Evolutionary conservation across 2,329 filamentous ascomycete species (phyloP).

Genomic region (Neodidymelliopsis sp.): DNA sequence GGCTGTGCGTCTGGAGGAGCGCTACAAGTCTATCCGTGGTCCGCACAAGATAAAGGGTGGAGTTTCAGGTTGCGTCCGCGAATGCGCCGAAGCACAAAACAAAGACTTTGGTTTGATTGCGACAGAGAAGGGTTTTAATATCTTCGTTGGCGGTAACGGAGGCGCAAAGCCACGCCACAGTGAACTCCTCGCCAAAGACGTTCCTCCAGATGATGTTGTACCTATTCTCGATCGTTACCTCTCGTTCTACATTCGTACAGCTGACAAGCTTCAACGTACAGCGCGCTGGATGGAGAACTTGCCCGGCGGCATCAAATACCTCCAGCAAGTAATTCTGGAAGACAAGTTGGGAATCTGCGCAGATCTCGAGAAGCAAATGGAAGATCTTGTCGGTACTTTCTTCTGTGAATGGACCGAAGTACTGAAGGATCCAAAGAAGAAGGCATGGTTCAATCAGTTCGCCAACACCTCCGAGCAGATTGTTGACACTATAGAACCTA

Average conservation of each 20-base stretch:
- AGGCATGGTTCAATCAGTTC: constrained; percentile 80
- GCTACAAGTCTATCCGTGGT: constrained; percentile 88
- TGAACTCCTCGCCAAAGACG: constrained; percentile 85
- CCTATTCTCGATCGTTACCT: constrained; percentile 87
- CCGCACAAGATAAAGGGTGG: constrained; percentile 93
- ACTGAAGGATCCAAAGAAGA: constrained; percentile 71
- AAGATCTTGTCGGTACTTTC: constrained; percentile 80
- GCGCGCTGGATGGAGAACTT: constrained; percentile 86
- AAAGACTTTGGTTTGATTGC: constrained; percentile 95
- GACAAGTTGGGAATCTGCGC: constrained; percentile 87
- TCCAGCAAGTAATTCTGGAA: constrained; percentile 81
- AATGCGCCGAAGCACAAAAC: constrained; percentile 90
- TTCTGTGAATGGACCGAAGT: constrained; percentile 94
- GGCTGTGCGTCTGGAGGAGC: constrained; percentile 85
- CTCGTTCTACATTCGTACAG: constrained; percentile 92
- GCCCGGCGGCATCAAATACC: constrained; percentile 83
- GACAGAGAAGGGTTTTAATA: constrained; percentile 91
- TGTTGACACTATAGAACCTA: constrained; percentile 72
- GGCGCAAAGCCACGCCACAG: constrained; percentile 84
- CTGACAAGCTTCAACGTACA: constrained; percentile 87
- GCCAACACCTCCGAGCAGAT: constrained; percentile 77
- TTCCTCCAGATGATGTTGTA: constrained; percentile 81
- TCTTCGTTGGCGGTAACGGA: constrained; percentile 89
- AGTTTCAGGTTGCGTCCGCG: constrained; percentile 88
- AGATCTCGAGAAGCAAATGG: constrained; percentile 86